A percentile compares a stretch with the other conserved stretches of the same genome.
Evolutionary conservation across 2,329 filamentous ascomycete genomes (phyloP).

Genomic region (Dactylellina drechsleri): DNA sequence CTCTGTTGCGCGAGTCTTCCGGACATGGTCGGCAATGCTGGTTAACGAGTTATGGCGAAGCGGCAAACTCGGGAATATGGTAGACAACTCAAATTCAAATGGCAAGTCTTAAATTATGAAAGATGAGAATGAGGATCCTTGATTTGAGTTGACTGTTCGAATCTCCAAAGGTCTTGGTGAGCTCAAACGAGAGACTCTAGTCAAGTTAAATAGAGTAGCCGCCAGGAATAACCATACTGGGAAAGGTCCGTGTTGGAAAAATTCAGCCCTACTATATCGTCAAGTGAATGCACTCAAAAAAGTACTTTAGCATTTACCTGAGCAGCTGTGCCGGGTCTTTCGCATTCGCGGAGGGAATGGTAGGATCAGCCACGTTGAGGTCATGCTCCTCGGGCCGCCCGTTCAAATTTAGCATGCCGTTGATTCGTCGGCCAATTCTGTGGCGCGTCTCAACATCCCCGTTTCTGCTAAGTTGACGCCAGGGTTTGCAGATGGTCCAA

Average conservation of each 20-base stretch:
- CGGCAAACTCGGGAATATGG: too few species aligned
- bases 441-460: conserved; percentile 42
- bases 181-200: background rate
- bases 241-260: background rate
- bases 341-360: conserved; percentile 2
- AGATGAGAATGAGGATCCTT: too few species aligned
- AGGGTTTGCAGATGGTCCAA: conserved; percentile 25
- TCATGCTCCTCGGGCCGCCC: conserved; percentile 44
- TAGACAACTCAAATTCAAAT: too few species aligned
- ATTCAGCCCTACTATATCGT: conserved; percentile 39
- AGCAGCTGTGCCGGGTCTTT: background rate
- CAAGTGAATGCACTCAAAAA: background rate
- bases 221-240: background rate
- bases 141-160: too few species aligned
- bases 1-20: conserved; percentile 34
- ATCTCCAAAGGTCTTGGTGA: too few species aligned
- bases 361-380: conserved; percentile 42
- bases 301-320: too few species aligned
- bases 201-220: conserved; percentile 36
- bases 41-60: background rate
- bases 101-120: too few species aligned
- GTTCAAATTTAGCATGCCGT: conserved; percentile 32
- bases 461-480: conserved; percentile 32
- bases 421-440: conserved; percentile 41
- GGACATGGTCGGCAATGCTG: conserved; percentile 24